Base-by-base conservation (phyloP, 495 filamentous ascomycete species). In the Hypoxylon fragiforme region DNA sequence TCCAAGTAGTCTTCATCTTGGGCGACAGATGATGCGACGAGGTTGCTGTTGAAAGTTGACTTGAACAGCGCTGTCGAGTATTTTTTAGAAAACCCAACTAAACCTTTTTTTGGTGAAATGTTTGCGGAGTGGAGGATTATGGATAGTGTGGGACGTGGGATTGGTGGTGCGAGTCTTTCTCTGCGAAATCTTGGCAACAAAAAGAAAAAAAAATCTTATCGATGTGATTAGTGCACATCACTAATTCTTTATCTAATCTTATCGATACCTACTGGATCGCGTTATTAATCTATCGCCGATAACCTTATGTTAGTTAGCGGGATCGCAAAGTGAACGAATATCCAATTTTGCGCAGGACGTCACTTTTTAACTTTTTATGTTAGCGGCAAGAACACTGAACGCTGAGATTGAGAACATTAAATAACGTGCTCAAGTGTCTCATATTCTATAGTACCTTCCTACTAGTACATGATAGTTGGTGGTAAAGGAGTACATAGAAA, bases 1-100 rank as follows among this genome's bases (percentile, higher is more conserved):
- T 81, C 78, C 78, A 81, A 28, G 76, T 80, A 39, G 74, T 77
- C 70, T 75, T 77, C 74, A 77, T 77, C 9, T 22, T 69, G 57
- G 60, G 48, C 62, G 28, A 50, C 15, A 37, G 31, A 24, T 3
- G 14, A 54, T 8, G 50, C 50, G 50, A 60, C 37, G 35, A 46
- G 28, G 35, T 28, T 50, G 41, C 54, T 53, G 31, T 20, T 26
- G 41, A 41, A 3, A 14, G 44, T 54, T 3, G 5, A n/a, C 9
- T 53, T 53, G 24, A 41, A 30, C 21, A 49, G 36, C 8, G 11
- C 20, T 22, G 31, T 45, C 16, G 22, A 21, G 26, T 16, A 14
- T 41, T 31, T 51, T 43, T 44, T 54, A 18, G 50, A 18, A 44
- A 20, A 11, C n/a, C 44, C 34, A 11, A 50, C 18, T 35, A 3